A percentile compares a stretch with the other conserved stretches of the same genome.
phyloP scores from a whole-genome alignment of 352 stramenopile genomes.

The Globisporangium viniferum region DNA sequence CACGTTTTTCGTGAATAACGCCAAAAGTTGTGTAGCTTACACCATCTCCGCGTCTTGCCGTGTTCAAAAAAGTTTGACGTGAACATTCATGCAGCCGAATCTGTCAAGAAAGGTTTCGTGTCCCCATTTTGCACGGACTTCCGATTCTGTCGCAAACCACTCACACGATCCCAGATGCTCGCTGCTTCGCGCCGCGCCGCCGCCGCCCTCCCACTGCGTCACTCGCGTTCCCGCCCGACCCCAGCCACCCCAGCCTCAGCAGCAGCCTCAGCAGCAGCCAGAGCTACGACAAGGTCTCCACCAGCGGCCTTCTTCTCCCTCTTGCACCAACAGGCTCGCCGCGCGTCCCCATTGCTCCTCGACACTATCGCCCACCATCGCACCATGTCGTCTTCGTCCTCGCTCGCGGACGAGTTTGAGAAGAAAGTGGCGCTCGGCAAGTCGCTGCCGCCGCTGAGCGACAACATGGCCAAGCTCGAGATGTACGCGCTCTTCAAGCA shows the following conservation, averaged over 20 bases:
- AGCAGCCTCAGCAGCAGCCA: not conserved
- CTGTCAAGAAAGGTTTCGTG: conserved; percentile 6
- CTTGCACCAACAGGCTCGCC: not conserved
- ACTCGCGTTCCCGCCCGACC: not conserved
- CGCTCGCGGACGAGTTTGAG: conserved; percentile 46
- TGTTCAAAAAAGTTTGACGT: not conserved
- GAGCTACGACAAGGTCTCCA: not conserved
- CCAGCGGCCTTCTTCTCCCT: not conserved
- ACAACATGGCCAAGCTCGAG: conserved; percentile 75
- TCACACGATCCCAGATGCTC: not conserved
- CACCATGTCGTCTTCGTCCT: conserved; percentile 17
- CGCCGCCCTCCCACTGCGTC: not conserved
- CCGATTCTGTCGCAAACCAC: not conserved
- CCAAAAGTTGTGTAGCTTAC: too few relatives aligned
- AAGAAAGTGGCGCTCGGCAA: conserved; percentile 67
- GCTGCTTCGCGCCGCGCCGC: not conserved
- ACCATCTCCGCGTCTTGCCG: not conserved
- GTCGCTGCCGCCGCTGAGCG: conserved; percentile 57
- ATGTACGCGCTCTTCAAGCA: conserved; percentile 89
- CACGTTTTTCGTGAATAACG: too few relatives aligned
- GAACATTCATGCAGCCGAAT: not conserved
- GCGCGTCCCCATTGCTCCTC: not conserved
- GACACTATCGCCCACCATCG: not conserved
- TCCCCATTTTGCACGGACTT: not conserved
- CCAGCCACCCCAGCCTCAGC: not conserved